These are phyloP conservation scores for Microcera coccophila DNA, from an alignment of 2,329 filamentous ascomycete species.

Conservation along the genomic window DNA sequence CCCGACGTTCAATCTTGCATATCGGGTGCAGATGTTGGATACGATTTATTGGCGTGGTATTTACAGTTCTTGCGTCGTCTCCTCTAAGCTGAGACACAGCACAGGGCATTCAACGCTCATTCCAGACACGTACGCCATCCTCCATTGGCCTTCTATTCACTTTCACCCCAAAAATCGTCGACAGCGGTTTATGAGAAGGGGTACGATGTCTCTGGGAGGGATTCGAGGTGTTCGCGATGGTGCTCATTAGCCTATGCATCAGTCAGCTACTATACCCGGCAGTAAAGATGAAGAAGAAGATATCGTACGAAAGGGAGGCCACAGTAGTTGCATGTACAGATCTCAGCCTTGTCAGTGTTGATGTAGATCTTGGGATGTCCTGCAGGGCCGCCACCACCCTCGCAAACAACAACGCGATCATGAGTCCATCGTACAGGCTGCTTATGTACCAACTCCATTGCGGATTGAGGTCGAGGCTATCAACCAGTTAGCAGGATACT, in stretches of 20 bases:
- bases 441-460: slow-evolving; percentile 94
- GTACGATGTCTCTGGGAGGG: slow-evolving; percentile 75
- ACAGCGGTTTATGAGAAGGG: slow-evolving; percentile 57
- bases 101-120: slow-evolving; percentile 9
- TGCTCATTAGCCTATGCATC: slow-evolving; percentile 75
- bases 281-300: background rate
- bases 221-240: slow-evolving; percentile 78
- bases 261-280: slow-evolving; percentile 7
- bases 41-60: slow-evolving; percentile 25
- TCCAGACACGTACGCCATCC: slow-evolving; percentile 10
- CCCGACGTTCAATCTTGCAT: too few species aligned
- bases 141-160: slow-evolving; percentile 7
- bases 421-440: slow-evolving; percentile 92
- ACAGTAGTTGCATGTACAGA: slow-evolving; percentile 86
- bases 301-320: slow-evolving; percentile 84
- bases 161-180: slow-evolving; percentile 12
- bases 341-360: slow-evolving; percentile 96
- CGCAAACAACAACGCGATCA: slow-evolving; percentile 75
- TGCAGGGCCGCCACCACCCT: slow-evolving; percentile 84
- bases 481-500: slow-evolving; percentile 17
- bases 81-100: slow-evolving; percentile 13
- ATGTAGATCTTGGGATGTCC: slow-evolving; percentile 95
- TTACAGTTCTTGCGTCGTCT: slow-evolving; percentile 16
- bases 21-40: too few species aligned
- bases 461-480: slow-evolving; percentile 82